Conservation (phyloP, 2,329 filamentous ascomycete species). For the Tolypocladium endophyticum region DNA sequence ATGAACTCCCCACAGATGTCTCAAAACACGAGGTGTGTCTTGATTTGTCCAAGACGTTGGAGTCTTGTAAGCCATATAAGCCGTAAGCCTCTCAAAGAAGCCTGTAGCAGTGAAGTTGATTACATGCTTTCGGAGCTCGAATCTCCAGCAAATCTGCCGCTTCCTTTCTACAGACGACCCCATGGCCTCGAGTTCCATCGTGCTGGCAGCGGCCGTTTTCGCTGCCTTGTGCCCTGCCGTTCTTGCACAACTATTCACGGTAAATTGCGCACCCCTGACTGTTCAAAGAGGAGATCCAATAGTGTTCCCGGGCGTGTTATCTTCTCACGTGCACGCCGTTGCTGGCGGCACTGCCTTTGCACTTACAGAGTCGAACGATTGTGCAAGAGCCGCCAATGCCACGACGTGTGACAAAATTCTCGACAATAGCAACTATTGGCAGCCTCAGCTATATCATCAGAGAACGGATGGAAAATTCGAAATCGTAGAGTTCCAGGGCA, state of each 20-base stretch:
- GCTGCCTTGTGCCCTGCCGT: not conserved
- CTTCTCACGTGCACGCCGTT: constrained; percentile 49
- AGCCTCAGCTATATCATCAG: constrained; percentile 42
- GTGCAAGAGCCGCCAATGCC: constrained; percentile 44
- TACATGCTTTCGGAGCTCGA: not conserved
- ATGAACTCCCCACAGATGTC: not conserved
- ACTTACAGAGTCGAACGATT: constrained; percentile 39
- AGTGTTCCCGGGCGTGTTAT: constrained; percentile 39
- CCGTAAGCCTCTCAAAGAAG: not conserved
- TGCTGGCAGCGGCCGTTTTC: not conserved
- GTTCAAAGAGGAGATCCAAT: constrained; percentile 48
- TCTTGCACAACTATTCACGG: constrained; percentile 13
- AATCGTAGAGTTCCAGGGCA: constrained; percentile 20
- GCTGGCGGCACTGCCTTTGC: constrained; percentile 53
- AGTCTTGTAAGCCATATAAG: not conserved
- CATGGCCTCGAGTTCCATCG: not conserved
- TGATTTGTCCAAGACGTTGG: not conserved
- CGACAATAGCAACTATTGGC: constrained; percentile 61
- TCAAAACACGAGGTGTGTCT: not conserved
- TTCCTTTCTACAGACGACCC: no score
- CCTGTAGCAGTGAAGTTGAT: not conserved
- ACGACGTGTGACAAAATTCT: constrained; percentile 53
- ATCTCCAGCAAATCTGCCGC: not conserved
- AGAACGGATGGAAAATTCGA: constrained; percentile 45
- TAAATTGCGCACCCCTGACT: constrained; percentile 15